Conservation (phyloP, 805 yeast genomes). For the Wickerhamomyces sydowiorum region DNA sequence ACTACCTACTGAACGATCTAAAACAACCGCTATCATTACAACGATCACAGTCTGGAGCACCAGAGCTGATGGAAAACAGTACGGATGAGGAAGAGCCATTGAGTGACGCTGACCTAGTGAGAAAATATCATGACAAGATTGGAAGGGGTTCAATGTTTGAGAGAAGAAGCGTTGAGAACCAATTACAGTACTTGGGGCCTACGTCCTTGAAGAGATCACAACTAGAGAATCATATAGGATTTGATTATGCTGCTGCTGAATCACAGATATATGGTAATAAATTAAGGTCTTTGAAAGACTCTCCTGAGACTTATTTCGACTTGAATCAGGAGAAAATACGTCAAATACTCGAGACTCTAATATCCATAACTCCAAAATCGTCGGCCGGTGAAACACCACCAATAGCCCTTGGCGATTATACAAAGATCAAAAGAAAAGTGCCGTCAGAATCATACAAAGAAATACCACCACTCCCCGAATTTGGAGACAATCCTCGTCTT, state of each 20-base stretch:
- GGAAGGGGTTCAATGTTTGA: not conserved
- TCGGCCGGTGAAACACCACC: slow-evolving; percentile 13
- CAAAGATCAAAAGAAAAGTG: not conserved
- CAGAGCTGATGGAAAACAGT: not conserved
- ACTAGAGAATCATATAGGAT: not conserved
- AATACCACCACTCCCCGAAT: slow-evolving; percentile 30
- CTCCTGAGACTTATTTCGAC: not conserved
- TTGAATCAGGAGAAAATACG: not conserved
- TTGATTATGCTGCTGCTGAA: not conserved
- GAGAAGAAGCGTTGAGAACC: not conserved
- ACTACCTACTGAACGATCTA: not conserved
- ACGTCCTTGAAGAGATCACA: not conserved
- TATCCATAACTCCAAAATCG: not conserved
- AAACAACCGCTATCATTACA: not conserved
- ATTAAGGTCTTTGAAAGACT: not conserved
- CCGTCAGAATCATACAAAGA: slow-evolving; percentile 23
- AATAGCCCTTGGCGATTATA: slow-evolving; percentile 6
- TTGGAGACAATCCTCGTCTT: slow-evolving; percentile 16
- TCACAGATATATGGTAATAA: not conserved
- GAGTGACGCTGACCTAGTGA: not conserved
- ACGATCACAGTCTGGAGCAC: not conserved
- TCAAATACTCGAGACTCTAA: not conserved
- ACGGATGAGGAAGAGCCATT: not conserved
- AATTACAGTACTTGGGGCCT: not conserved
- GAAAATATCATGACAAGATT: not conserved